phyloP scores from a whole-genome alignment of 495 filamentous ascomycete species.

The Penicillium pulvis region DNA sequence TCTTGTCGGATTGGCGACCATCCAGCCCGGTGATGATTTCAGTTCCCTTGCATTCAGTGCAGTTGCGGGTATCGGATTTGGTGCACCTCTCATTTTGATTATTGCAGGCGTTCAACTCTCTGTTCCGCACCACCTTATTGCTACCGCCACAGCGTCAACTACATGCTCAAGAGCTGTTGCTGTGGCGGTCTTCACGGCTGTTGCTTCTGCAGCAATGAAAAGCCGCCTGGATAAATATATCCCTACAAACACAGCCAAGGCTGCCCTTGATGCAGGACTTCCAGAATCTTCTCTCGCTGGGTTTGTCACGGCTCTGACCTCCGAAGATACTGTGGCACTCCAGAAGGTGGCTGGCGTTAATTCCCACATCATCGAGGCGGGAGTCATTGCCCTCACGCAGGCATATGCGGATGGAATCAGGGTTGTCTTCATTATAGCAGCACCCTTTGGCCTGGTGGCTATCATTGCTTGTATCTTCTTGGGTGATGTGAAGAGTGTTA shows the following conservation, averaged over 20 bases:
- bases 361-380: background rate
- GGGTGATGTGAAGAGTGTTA: constrained; percentile 13
- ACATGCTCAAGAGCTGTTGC: background rate
- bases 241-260: background rate
- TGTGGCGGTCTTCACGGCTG: background rate
- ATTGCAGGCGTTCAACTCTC: constrained; percentile 11
- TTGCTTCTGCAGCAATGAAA: background rate
- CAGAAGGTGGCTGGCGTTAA: background rate
- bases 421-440: constrained; percentile 16
- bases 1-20: constrained; percentile 9
- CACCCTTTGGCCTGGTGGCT: constrained; percentile 14
- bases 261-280: background rate
- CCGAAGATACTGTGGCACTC: background rate
- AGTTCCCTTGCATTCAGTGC: constrained; percentile 6
- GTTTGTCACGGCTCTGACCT: background rate
- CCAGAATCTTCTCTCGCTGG: background rate
- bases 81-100: constrained; percentile 8
- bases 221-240: background rate
- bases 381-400: constrained; percentile 6
- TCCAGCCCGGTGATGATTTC: constrained; percentile 6
- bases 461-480: constrained; percentile 12
- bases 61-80: constrained; percentile 11
- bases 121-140: background rate
- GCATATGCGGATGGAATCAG: constrained; percentile 15
- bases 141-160: background rate